These are phyloP conservation scores for Aspergillus asperescens DNA, from an alignment of 495 filamentous ascomycete genomes.

Conservation along the genomic window DNA sequence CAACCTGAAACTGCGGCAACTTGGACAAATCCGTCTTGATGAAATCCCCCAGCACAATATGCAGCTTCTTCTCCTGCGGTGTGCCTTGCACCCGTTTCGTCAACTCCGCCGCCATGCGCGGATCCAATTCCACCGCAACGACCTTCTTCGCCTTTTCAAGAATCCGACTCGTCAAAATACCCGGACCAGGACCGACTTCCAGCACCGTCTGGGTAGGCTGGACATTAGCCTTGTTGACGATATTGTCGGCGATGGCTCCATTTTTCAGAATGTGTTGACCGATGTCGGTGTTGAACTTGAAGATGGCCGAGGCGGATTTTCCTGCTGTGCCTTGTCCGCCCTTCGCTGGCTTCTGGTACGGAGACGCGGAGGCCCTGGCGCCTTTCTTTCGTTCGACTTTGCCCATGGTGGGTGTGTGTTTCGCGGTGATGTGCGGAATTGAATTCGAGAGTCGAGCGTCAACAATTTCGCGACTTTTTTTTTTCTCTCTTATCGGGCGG, in stretches of 20 bases:
- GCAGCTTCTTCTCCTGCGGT: constrained; percentile 70
- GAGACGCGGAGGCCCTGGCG: background rate
- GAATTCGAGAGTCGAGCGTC: background rate
- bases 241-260: constrained; percentile 83
- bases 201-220: constrained; percentile 74
- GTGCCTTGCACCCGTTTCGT: constrained; percentile 90
- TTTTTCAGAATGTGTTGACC: constrained; percentile 97
- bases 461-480: background rate
- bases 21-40: constrained; percentile 71
- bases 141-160: constrained; percentile 81
- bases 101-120: constrained; percentile 92
- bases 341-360: background rate
- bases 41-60: constrained; percentile 85
- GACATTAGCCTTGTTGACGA: constrained; percentile 79
- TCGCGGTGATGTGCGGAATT: background rate
- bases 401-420: constrained; percentile 1
- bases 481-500: background rate
- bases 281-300: constrained; percentile 77
- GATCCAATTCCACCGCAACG: constrained; percentile 89
- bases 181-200: constrained; percentile 74
- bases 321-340: background rate
- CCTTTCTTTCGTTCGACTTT: constrained; percentile 2
- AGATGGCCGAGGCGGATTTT: constrained; percentile 26
- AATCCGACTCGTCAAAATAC: constrained; percentile 84
- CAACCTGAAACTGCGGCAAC: constrained; percentile 75